A percentile compares a stretch with the other conserved stretches of the same genome.
These are phyloP conservation scores for Thielaviopsis populi DNA, from an alignment of 2,329 filamentous ascomycete species.

Conservation along the genomic window DNA sequence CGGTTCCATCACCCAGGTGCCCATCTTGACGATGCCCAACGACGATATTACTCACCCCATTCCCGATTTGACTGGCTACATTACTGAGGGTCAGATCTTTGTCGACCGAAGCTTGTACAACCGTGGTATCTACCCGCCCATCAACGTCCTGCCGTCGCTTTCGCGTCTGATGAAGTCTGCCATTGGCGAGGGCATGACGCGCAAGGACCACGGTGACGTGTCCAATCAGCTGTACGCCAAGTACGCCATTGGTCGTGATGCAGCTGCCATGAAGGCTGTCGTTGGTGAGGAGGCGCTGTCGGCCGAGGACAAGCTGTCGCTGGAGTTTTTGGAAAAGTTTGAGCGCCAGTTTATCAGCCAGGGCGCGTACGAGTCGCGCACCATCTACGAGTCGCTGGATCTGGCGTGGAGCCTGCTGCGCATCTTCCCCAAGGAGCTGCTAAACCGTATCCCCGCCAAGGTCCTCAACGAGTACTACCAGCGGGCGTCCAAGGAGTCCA, in stretches of 20 bases:
- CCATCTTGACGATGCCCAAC: constrained; percentile 98
- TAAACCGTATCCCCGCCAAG: constrained; percentile 86
- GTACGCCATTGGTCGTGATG: constrained; percentile 97
- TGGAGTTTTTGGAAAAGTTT: constrained; percentile 98
- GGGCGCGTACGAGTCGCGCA: constrained; percentile 79
- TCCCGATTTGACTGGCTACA: constrained; percentile 96
- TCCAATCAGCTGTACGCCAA: constrained; percentile 99
- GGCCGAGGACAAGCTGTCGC: constrained; percentile 87
- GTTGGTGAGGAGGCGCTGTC: constrained; percentile 96
- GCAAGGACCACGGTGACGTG: constrained; percentile 93
- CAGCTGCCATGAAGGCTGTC: constrained; percentile 97
- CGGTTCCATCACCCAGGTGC: constrained; percentile 97
- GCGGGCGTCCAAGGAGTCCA: constrained; percentile 46
- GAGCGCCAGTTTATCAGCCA: constrained; percentile 90
- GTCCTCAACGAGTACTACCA: constrained; percentile 72
- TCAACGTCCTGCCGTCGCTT: constrained; percentile 94
- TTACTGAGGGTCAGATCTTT: constrained; percentile 97
- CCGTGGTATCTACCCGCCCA: constrained; percentile 95
- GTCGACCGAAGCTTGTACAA: constrained; percentile 87
- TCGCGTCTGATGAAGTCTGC: constrained; percentile 99
- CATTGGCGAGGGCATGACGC: constrained; percentile 92
- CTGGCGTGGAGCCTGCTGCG: constrained; percentile 91
- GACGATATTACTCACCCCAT: constrained; percentile 99
- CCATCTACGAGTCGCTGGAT: constrained; percentile 86
- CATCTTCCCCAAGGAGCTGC: constrained; percentile 94